Evolutionary conservation across 306 rosid genomes (phyloP), one percentile per base, ranked within the genome.

Genomic region (Corylus americana): DNA sequence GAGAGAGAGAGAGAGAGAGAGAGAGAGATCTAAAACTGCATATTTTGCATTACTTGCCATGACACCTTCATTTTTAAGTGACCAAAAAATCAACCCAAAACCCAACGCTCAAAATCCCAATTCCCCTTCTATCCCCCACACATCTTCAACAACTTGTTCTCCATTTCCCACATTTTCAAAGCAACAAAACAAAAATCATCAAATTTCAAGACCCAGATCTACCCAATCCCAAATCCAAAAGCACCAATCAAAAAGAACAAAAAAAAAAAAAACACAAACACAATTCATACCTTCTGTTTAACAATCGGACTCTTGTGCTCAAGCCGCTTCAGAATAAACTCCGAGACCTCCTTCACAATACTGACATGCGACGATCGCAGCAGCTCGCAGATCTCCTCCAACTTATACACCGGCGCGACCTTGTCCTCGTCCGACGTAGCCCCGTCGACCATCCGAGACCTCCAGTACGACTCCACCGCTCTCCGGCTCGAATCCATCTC

Each of bases 391-490:
- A 93, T 83, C 81, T 93, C 98, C 66, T 96, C 99, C 84, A 96
- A 81, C 81, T 93, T 96, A 88, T 88, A 96, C 7, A 96, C 97
- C 3, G 99, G 98, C 0, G 99, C 70, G 45, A 96, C 96, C 78
- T 96, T 93, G 85, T 93, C 99, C 84, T 96, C 99, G 71, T 93
- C 97, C 17, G 94, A 88, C 5, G 99, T 96, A 12, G 91, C 99
- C 51, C 86, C 86, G 81, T 96, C 99, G 81, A 96, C 83, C 93
- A 93, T 75, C 66, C 97, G 81, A 35, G 98, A 91, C 72, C 98
- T 87, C 99, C 98, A 91, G 74, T 91, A 96, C 49, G 99, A 90
- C 79, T 96, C 99, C 80, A 96, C 99, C 48, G 98, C 99, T 90
- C 99, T 90, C 70, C 99, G 85, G 86, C 99, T 93, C 71, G 98